Conservation (phyloP, 768 basidiomycete species). For the Lactarius deliciosus region DNA sequence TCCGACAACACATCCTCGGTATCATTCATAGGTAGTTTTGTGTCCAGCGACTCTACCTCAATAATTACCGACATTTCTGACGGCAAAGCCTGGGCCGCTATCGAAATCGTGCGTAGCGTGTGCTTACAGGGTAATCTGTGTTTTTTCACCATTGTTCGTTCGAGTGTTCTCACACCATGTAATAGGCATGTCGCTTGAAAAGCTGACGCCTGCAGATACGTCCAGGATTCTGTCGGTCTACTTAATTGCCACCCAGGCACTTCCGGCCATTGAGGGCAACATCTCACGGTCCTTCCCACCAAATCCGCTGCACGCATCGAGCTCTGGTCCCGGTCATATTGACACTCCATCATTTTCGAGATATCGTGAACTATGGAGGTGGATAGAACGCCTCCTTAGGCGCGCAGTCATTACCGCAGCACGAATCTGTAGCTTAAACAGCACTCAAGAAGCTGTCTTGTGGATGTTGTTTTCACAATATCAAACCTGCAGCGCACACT, state of each 20-base stretch:
- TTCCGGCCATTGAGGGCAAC: conserved; percentile 50
- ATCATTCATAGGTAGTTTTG: conserved; percentile 52
- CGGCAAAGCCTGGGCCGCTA: conserved; percentile 68
- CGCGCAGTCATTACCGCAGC: conserved; percentile 71
- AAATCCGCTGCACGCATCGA: conserved; percentile 35
- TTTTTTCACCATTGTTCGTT: background rate
- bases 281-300: conserved; percentile 37
- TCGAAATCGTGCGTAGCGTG: conserved; percentile 71
- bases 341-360: conserved; percentile 57
- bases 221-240: conserved; percentile 59
- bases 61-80: conserved; percentile 59
- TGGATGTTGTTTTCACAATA: conserved; percentile 68
- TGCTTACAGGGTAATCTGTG: conserved; percentile 68
- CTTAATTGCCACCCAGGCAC: conserved; percentile 51
- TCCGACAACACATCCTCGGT: conserved; percentile 39
- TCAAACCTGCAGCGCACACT: conserved; percentile 57
- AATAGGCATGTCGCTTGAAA: conserved; percentile 77
- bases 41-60: conserved; percentile 42
- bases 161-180: conserved; percentile 13
- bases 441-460: conserved; percentile 44
- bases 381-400: conserved; percentile 80
- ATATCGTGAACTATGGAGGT: conserved; percentile 84
- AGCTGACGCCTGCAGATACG: conserved; percentile 48
- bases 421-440: conserved; percentile 41
- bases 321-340: conserved; percentile 38